These are phyloP conservation scores for Gynostemma pentaphyllum DNA, from an alignment of 306 rosid species.

Conservation along the genomic window DNA sequence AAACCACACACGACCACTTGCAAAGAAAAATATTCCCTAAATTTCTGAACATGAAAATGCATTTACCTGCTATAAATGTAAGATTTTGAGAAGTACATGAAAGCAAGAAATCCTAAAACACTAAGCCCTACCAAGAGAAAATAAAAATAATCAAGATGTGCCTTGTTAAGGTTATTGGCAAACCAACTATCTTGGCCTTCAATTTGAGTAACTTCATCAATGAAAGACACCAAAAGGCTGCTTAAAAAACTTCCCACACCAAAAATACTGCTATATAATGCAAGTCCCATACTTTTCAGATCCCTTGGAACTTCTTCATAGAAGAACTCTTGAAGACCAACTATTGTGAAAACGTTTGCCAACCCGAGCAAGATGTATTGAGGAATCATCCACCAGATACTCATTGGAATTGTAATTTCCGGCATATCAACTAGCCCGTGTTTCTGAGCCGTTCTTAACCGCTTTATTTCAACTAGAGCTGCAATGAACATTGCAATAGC, in stretches of 20 bases:
- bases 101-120: conserved; percentile 15
- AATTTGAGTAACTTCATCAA: conserved; percentile 23
- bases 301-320: conserved; percentile 58
- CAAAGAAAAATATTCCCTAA: too few relatives aligned
- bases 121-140: conserved; percentile 39
- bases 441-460: conserved; percentile 40
- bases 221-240: conserved; percentile 37
- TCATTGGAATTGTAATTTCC: conserved; percentile 28
- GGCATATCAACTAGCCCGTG: conserved; percentile 41
- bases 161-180: conserved; percentile 42
- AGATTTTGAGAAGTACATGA: conserved; percentile 21
- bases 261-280: conserved; percentile 43
- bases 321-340: conserved; percentile 72
- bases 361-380: conserved; percentile 50
- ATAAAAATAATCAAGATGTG: conserved; percentile 67
- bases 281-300: conserved; percentile 52
- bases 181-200: conserved; percentile 45
- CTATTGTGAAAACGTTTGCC: conserved; percentile 45
- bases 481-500: conserved; percentile 28
- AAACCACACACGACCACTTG: too few relatives aligned
- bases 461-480: conserved; percentile 41
- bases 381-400: too few relatives aligned
- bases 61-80: conserved; percentile 26
- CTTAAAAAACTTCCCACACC: conserved; percentile 65
- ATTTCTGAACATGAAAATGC: too few relatives aligned